Percentiles rank a stretch among this genome's conserved stretches.
These are phyloP conservation scores for Yamadazyma triangularis DNA, from an alignment of 1,139 yeast genomes.

Conservation along the genomic window DNA sequence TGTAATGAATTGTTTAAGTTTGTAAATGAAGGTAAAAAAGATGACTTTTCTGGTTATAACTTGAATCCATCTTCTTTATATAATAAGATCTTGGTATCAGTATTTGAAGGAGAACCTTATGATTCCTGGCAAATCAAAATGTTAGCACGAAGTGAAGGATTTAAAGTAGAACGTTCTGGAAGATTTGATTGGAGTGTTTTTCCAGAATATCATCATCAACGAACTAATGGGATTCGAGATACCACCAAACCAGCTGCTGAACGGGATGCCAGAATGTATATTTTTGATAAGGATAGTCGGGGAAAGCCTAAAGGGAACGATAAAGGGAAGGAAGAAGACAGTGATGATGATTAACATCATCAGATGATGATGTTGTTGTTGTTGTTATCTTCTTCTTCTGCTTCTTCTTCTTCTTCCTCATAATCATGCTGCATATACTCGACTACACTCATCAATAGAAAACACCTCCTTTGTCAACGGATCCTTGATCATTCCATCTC, in stretches of 20 bases:
- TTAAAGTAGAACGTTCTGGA: constrained; percentile 60
- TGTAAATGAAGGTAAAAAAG: constrained; percentile 28
- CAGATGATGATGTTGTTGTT: constrained; percentile 1
- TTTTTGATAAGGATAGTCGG: constrained; percentile 68
- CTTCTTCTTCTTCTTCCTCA: no score
- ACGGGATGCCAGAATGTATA: constrained; percentile 71
- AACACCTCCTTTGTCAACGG: constrained; percentile 66
- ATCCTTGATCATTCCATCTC: constrained; percentile 51
- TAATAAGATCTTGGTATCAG: constrained; percentile 58
- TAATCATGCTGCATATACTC: constrained; percentile 67
- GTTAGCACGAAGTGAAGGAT: constrained; percentile 55
- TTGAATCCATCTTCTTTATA: constrained; percentile 14
- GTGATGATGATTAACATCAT: no score
- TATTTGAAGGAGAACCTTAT: constrained; percentile 93
- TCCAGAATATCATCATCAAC: constrained; percentile 71
- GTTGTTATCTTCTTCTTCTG: no score
- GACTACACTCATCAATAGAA: constrained; percentile 45
- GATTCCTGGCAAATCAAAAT: constrained; percentile 76
- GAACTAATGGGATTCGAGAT: constrained; percentile 67
- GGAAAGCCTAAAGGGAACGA: constrained; percentile 13
- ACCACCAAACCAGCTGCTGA: constrained; percentile 76
- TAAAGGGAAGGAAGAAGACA: no score
- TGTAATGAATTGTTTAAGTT: constrained; percentile 45
- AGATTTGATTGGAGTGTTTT: constrained; percentile 68
- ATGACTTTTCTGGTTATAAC: constrained; percentile 32